Evolutionary conservation across 345 rosid species (phyloP).

Genomic region (Sapria himalayana): DNA sequence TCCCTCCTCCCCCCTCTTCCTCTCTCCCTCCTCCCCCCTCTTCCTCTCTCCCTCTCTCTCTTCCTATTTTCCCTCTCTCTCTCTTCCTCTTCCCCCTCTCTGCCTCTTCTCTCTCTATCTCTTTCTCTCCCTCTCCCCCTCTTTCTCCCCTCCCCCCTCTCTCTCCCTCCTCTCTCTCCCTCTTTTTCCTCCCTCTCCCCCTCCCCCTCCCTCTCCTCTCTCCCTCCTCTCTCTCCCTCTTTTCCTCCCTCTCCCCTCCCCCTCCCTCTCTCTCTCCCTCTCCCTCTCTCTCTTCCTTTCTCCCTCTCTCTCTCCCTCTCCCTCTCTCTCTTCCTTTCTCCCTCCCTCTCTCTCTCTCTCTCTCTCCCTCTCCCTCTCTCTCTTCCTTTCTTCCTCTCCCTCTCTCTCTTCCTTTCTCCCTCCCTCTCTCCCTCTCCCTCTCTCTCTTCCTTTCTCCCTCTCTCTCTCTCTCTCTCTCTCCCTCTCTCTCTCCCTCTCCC

Average conservation of each 20-base stretch:
- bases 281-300: too few relatives aligned
- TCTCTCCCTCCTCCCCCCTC: neutral
- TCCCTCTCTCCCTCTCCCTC: neutral
- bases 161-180: neutral
- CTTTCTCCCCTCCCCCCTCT: neutral
- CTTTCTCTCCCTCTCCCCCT: too few relatives aligned
- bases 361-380: neutral
- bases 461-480: neutral
- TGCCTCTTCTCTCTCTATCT: too few relatives aligned
- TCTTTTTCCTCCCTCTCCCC: neutral
- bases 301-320: neutral
- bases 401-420: neutral
- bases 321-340: neutral
- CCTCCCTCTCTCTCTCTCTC: neutral
- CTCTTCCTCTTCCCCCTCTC: too few relatives aligned
- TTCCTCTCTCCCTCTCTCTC: too few relatives aligned
- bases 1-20: too few relatives aligned
- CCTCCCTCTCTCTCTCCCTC: too few relatives aligned
- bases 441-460: neutral
- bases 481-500: neutral
- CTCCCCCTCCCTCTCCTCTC: neutral
- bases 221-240: too few relatives aligned
- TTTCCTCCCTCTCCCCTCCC: constrained; percentile 1
- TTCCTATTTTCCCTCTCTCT: too few relatives aligned
- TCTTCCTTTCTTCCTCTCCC: neutral